These are phyloP conservation scores for Coprinopsis sp. DNA, from an alignment of 768 basidiomycete species.

Conservation along the genomic window DNA sequence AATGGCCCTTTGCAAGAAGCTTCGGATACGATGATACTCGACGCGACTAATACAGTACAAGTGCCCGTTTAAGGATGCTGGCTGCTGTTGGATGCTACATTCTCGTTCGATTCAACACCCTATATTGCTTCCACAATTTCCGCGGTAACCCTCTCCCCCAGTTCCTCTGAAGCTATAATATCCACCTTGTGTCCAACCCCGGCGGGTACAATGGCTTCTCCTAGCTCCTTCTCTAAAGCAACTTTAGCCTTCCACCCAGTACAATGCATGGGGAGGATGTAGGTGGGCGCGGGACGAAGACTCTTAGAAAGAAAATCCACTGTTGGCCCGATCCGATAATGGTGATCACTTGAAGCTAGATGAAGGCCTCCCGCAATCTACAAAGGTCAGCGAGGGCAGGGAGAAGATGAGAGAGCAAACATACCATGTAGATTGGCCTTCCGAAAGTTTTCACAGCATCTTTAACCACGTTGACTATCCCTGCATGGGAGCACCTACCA, in stretches of 20 bases:
- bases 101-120: no score
- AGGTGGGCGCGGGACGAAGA: slow-evolving; percentile 59
- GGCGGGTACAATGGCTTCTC: slow-evolving; percentile 72
- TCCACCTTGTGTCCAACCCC: slow-evolving; percentile 68
- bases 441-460: slow-evolving; percentile 59
- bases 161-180: slow-evolving; percentile 35
- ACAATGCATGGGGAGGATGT: slow-evolving; percentile 82
- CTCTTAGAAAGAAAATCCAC: slow-evolving; percentile 63
- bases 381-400: background rate
- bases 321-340: slow-evolving; percentile 60
- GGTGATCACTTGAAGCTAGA: slow-evolving; percentile 67
- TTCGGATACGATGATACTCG: no score
- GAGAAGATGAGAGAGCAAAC: slow-evolving; percentile 5
- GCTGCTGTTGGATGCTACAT: no score
- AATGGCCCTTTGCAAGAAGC: no score
- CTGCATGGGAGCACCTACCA: slow-evolving; percentile 59
- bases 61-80: no score
- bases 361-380: slow-evolving; percentile 77
- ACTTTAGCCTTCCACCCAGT: slow-evolving; percentile 75
- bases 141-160: no score
- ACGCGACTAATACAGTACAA: no score
- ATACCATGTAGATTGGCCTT: slow-evolving; percentile 74
- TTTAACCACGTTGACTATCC: slow-evolving; percentile 78
- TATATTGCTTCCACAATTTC: no score
- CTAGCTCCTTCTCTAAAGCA: slow-evolving; percentile 63